Evolutionary conservation across 805 yeast species (phyloP), one percentile per base, ranked within the genome.

Genomic region (Barnettozyma californica): DNA sequence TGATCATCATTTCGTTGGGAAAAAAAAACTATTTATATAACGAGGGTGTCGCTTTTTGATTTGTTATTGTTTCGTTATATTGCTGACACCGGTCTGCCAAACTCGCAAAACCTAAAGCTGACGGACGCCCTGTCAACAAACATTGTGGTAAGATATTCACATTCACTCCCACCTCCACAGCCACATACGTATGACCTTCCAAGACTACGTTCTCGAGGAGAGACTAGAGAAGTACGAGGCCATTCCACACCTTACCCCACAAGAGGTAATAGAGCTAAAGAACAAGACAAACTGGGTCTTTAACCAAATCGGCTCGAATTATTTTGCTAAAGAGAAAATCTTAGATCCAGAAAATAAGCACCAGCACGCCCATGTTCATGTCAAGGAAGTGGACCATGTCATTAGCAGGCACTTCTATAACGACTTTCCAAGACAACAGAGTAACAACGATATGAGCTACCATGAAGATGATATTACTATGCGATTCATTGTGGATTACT

Each of bases 371-470:
- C 49, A 48, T 41, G 45, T 40, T 10, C 45, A 46, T 40, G 42
- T 46, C 9, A 52, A 46, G 18, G 44, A 45, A 18, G 52, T 48
- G 21, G 47, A 52, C 29, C 56, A 53, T 43, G 56, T 54, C 6
- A 46, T 45, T 19, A 41, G 44, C n/a, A 36, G 33, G 13, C 58
- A 57, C 31, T 61, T 61, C 46, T 57, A 53, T 48, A 51, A 61
- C 38, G 65, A 61, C 48, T 61, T 59, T 43, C 65, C 65, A 4
- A 43, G 63, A 16, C 54, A 55, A 39, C 63, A 59, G 45, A 57
- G 58, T 19, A 59, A 61, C 47, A 53, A 55, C 41, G 65, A 61
- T 37, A 35, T 54, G 47, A 60, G 57, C 20, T 61, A 61, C 38
- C 65, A 61, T 44, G 54, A 51, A n/a, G 63, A 61, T 25, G 65